phyloP scores from a whole-genome alignment of 1,284 basidiomycete genomes.

The Puccinia hordei region DNA sequence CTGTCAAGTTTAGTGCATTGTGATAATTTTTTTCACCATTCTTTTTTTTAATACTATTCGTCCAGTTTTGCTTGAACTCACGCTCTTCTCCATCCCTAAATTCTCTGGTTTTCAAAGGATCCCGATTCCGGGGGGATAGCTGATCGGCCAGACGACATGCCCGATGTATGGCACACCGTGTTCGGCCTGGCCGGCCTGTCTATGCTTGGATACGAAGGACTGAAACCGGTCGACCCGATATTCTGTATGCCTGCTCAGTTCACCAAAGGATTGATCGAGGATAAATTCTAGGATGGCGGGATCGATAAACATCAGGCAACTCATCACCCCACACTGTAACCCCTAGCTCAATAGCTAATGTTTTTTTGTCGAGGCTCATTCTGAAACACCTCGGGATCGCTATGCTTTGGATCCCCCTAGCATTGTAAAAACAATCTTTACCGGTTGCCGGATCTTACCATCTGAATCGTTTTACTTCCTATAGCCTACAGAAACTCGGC shows the following conservation, averaged over 20 bases:
- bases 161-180: conserved; percentile 91
- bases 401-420: too few relatives aligned
- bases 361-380: too few relatives aligned
- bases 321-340: too few relatives aligned
- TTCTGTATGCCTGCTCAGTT: conserved; percentile 89
- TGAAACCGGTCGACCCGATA: conserved; percentile 84
- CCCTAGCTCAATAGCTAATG: too few relatives aligned
- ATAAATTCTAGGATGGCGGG: neutral
- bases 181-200: conserved; percentile 92
- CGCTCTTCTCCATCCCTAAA: neutral
- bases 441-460: too few relatives aligned
- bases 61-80: neutral
- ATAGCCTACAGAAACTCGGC: too few relatives aligned
- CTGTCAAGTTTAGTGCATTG: conserved; percentile 69
- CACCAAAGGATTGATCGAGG: conserved; percentile 61
- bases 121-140: conserved; percentile 87
- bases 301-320: too few relatives aligned
- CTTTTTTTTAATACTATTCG: neutral
- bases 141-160: conserved; percentile 88
- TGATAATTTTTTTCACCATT: neutral
- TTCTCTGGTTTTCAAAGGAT: conserved; percentile 68
- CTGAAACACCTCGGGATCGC: too few relatives aligned
- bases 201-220: conserved; percentile 79
- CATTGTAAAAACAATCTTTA: too few relatives aligned
- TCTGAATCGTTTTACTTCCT: too few relatives aligned